Base-by-base conservation (phyloP, 768 basidiomycete species). In the Artomyces pyxidatus region DNA sequence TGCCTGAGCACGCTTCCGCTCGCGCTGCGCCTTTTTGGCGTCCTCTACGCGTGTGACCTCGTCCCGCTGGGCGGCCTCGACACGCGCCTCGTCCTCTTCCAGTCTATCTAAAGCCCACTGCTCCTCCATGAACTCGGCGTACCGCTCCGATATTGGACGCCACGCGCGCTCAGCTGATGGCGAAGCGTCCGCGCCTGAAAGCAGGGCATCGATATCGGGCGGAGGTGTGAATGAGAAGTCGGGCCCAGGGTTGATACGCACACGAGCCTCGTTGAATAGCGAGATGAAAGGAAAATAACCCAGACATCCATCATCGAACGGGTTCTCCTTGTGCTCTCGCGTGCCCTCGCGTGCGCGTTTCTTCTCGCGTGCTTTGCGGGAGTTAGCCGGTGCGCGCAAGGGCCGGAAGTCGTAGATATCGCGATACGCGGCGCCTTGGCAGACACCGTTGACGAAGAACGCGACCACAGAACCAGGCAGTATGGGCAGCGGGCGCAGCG, bases 211-310 rank as follows among this genome's bases (percentile, higher is more conserved):
- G 56, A 93, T 77, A 55, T 93, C 84, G 7, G 73, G 66, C 1
- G 88, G 88, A 3, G 92, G 93, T 1, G 87, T 78, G 58, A 75
- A 88, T 7, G 78, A 76, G 58, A 94, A 98, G 52, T 83, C 64
- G 0, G 96, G 96, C 0, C 96, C 96, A 16, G 93, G 80, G 61
- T 99, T 97, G 49, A 95, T 73, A 41, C 65, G 75, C 11, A 93
- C 85, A 50, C 80, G 78, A 0, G 90, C 95, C 51, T 85, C 84
- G 59, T 93, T 94, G 71, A 91, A 99, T 30, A 95, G 72, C 4
- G 91, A 95, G 55, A 96, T 79, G 69, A 97, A 84, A 0, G 95
- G 92, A 63, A 92, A 98, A 66, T 99, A 99, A 1, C 96, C 96
- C 6, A 96, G 69, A 17, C 86, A 83, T 17, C 95, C 96, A 63